phyloP scores from a whole-genome alignment of 768 basidiomycete species.

The Candolleomyces aberdarensis region DNA sequence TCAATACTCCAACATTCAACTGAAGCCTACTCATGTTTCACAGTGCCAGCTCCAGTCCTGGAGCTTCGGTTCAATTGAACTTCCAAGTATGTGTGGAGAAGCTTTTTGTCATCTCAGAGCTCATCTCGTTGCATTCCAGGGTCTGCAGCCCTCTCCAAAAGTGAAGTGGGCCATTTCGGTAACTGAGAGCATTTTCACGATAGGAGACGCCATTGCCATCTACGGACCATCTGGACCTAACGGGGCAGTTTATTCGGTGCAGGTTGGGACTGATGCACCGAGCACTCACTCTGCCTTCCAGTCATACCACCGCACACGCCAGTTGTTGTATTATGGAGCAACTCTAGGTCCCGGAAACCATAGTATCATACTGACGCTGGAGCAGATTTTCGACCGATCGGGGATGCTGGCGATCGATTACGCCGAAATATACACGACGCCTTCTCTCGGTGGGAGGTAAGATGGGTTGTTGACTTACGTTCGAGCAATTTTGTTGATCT shows the following conservation, averaged over 20 bases:
- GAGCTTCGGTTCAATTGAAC: conserved; percentile 10
- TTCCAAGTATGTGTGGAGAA: conserved; percentile 10
- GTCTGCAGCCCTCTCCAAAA: neutral
- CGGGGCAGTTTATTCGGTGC: conserved; percentile 7
- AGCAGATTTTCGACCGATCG: neutral
- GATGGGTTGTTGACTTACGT: neutral
- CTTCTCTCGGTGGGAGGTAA: conserved; percentile 16
- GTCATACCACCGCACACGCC: conserved; percentile 9
- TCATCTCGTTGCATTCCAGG: neutral
- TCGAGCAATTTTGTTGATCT: too few species aligned
- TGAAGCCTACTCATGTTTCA: neutral
- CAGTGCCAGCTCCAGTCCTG: conserved; percentile 9
- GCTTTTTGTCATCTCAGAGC: too few species aligned
- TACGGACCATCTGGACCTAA: conserved; percentile 15
- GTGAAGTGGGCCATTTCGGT: neutral
- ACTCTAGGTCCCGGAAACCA: conserved; percentile 14
- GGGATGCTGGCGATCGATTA: conserved; percentile 20
- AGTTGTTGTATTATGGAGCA: conserved; percentile 12
- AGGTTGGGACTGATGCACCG: conserved; percentile 7
- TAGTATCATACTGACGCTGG: neutral
- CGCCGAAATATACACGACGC: conserved; percentile 17
- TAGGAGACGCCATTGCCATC: conserved; percentile 13
- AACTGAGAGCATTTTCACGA: neutral
- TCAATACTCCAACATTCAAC: neutral
- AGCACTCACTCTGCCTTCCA: conserved; percentile 3